Percentiles rank a stretch among this genome's conserved stretches.
Evolutionary conservation across 2,329 filamentous ascomycete genomes (phyloP).

Genomic region (Thielaviopsis musarum): DNA sequence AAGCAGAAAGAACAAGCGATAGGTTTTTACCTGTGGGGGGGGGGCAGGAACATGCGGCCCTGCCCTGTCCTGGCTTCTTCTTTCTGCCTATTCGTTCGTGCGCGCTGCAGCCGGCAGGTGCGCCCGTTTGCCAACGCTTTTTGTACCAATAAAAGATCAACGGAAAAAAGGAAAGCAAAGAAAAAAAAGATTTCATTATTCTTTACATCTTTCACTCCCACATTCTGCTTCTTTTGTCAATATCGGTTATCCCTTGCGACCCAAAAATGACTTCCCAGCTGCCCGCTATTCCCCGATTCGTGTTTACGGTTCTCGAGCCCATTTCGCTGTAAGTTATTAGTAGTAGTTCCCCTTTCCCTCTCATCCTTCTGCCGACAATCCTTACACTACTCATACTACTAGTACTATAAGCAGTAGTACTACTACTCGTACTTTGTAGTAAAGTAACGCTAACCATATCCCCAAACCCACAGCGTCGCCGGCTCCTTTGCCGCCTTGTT

Average conservation of each 20-base stretch:
- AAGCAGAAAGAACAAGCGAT: neutral
- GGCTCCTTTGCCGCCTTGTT: slow-evolving; percentile 41
- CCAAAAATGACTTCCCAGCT: slow-evolving; percentile 41
- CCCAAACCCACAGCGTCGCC: slow-evolving; percentile 30
- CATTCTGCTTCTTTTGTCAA: neutral
- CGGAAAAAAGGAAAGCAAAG: neutral
- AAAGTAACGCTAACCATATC: neutral
- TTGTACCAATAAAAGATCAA: neutral
- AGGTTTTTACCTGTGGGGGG: neutral
- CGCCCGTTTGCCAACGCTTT: neutral
- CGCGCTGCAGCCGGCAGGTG: no score
- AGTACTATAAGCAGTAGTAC: no score
- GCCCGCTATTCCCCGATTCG: slow-evolving; percentile 43
- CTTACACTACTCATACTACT: no score
- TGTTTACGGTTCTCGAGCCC: slow-evolving; percentile 54
- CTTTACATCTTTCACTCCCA: neutral
- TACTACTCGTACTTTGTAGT: no score
- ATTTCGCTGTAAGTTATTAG: slow-evolving; percentile 40
- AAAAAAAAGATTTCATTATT: neutral
- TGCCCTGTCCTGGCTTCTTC: neutral
- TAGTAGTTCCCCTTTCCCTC: no score
- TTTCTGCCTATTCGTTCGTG: no score
- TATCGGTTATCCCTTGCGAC: neutral
- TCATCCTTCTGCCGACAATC: no score
- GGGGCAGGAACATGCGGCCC: neutral